A percentile compares a stretch with the other conserved stretches of the same genome.
Conservation (phyloP, 768 basidiomycete species). For the Agrocybe praecox region DNA sequence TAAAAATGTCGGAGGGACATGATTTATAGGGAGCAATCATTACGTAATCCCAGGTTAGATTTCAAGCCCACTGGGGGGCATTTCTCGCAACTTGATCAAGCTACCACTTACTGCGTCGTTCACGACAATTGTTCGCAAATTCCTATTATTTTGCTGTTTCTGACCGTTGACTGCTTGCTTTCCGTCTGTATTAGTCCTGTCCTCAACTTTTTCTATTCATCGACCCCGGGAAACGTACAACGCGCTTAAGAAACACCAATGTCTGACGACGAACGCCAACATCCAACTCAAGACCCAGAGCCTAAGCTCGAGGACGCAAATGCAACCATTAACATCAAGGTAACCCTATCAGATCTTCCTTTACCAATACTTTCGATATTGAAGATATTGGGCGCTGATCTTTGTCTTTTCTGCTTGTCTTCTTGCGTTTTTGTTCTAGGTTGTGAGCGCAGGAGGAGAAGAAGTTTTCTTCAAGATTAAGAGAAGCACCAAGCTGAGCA, state of each 20-base stretch:
- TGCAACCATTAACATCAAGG: conserved; percentile 81
- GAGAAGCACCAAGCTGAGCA: conserved; percentile 87
- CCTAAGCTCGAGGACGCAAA: conserved; percentile 61
- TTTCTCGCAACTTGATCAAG: background rate
- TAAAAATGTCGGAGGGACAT: no score
- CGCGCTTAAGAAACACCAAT: conserved; percentile 31
- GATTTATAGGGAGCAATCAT: conserved; percentile 3
- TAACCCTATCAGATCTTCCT: conserved; percentile 23
- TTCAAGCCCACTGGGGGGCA: conserved; percentile 13
- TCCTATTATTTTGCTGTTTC: background rate
- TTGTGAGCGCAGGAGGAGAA: conserved; percentile 74
- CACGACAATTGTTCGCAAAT: conserved; percentile 1
- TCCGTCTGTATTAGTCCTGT: background rate
- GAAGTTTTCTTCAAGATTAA: conserved; percentile 99
- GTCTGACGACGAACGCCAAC: conserved; percentile 55
- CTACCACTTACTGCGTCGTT: background rate
- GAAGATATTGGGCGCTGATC: background rate
- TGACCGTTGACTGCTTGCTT: background rate
- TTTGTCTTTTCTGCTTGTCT: background rate
- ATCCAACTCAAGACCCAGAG: conserved; percentile 35
- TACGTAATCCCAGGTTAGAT: conserved; percentile 17
- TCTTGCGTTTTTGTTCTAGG: conserved; percentile 43
- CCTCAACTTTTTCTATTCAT: background rate
- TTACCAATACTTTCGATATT: background rate
- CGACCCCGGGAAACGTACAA: conserved; percentile 4